phyloP scores from a whole-genome alignment of 306 rosid genomes.

The Quercus gilva region DNA sequence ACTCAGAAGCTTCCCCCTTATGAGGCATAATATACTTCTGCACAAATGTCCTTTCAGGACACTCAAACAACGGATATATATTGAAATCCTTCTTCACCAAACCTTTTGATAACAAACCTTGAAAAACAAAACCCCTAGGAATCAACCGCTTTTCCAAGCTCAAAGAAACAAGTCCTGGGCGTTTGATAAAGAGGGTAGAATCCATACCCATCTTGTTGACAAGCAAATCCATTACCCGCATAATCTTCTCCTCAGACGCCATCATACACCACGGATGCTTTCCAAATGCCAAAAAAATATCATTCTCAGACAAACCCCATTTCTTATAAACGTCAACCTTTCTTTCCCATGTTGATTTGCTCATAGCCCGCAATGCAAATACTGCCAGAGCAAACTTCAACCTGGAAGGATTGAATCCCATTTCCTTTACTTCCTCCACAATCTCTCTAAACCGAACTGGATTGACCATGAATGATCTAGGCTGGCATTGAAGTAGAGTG shows the following conservation, averaged over 20 bases:
- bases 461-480: neutral
- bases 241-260: slow-evolving; percentile 26
- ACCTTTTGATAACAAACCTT: slow-evolving; percentile 25
- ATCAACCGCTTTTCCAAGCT: slow-evolving; percentile 32
- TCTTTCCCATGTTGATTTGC: slow-evolving; percentile 27
- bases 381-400: slow-evolving; percentile 20
- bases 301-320: slow-evolving; percentile 45
- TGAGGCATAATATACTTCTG: slow-evolving; percentile 24
- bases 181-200: slow-evolving; percentile 22
- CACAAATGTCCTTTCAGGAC: slow-evolving; percentile 13
- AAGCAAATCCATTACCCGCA: slow-evolving; percentile 23
- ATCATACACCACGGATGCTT: slow-evolving; percentile 37
- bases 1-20: slow-evolving; percentile 23
- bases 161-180: slow-evolving; percentile 18
- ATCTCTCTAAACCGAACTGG: neutral
- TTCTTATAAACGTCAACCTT: slow-evolving; percentile 33
- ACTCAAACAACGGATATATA: neutral
- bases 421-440: slow-evolving; percentile 19
- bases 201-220: slow-evolving; percentile 36
- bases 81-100: slow-evolving; percentile 17
- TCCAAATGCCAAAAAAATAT: slow-evolving; percentile 14
- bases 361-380: neutral
- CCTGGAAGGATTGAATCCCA: slow-evolving; percentile 28
- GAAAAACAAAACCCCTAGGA: slow-evolving; percentile 38
- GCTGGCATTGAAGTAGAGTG: neutral